Conservation (phyloP, 495 filamentous ascomycete species). For the Hyaloscypha hepaticicola region DNA sequence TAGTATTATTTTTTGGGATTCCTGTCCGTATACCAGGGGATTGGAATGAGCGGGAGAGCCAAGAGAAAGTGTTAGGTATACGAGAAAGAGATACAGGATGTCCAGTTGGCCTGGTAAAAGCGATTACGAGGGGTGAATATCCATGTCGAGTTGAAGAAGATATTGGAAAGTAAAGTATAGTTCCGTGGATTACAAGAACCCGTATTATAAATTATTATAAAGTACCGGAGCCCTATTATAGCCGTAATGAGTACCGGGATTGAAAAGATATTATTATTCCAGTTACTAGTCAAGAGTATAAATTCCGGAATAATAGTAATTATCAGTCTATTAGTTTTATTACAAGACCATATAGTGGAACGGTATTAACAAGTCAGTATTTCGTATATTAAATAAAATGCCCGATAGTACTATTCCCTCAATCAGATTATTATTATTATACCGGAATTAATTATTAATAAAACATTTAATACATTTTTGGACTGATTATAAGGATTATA, state of each 20-base stretch:
- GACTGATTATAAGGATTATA: neutral
- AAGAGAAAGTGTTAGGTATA: constrained; percentile 7
- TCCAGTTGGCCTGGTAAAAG: constrained; percentile 11
- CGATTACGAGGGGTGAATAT: constrained; percentile 2
- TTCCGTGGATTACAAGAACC: constrained; percentile 12
- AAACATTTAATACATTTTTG: constrained; percentile 2
- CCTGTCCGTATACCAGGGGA: neutral
- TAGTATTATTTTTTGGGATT: constrained; percentile 13
- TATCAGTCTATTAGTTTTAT: constrained; percentile 5
- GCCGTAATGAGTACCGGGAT: constrained; percentile 6
- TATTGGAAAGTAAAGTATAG: neutral
- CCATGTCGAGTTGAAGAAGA: constrained; percentile 4
- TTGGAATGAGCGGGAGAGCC: neutral
- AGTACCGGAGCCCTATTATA: neutral
- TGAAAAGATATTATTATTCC: neutral
- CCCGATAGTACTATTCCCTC: neutral
- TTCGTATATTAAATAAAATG: constrained; percentile 7
- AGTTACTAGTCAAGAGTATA: constrained; percentile 2
- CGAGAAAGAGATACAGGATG: neutral
- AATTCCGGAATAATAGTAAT: neutral
- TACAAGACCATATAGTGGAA: constrained; percentile 9
- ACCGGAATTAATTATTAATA: constrained; percentile 1
- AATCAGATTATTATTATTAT: constrained; percentile 8
- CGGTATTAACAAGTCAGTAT: neutral
- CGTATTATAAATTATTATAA: constrained; percentile 8